Base-by-base conservation (phyloP, 2,329 filamentous ascomycete genomes). In the Didymella pinodella region DNA sequence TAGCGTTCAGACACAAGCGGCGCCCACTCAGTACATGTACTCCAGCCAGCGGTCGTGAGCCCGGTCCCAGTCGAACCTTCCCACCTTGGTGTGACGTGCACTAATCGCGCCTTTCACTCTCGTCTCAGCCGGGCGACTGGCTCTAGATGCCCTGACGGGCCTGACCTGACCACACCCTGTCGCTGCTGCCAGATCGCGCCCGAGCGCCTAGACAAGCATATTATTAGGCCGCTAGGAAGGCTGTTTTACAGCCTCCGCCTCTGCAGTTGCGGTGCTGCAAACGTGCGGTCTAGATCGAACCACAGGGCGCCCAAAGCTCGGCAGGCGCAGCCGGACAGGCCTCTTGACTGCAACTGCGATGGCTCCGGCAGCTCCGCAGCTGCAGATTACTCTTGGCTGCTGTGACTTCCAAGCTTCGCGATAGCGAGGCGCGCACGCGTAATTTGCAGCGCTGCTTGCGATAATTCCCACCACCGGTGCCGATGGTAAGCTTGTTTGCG, bases 51-150 rank as follows among this genome's bases (percentile, higher is more conserved):
- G 40, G 46, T 34, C 29, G 45, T 45, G 40, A 59, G 56, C 50
- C 56, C 31, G 50, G 56, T 41, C 56, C 55, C 50, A 59, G 56
- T 54, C 56, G 45, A 58, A 54, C 38, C 49, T 58, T 54, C 56
- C 48, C 56, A 54, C 56, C 56, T 59, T 59, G 56, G 56, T 59
- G 56, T 59, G 49, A 59, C 56, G 54, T 53, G 56, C 50, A 54
- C 56, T 54, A 59, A 48, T 36, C 43, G 36, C 48, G 46, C 53
- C 36, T 41, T 41, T 45, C 53, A 49, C 22, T 29, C 34, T 54
- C 56, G 50, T 59, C 56, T 59, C 56, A 59, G 56, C 56, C 54
- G 50, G 40, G 28, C 55, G 38, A 50, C 49, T 45, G 50, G 56
- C 56, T 54, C 56, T 58, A 50, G 56, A 54, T 59, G 50, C 45